phyloP scores from a whole-genome alignment of 1,139 yeast species.

The Candida gigantensis region DNA sequence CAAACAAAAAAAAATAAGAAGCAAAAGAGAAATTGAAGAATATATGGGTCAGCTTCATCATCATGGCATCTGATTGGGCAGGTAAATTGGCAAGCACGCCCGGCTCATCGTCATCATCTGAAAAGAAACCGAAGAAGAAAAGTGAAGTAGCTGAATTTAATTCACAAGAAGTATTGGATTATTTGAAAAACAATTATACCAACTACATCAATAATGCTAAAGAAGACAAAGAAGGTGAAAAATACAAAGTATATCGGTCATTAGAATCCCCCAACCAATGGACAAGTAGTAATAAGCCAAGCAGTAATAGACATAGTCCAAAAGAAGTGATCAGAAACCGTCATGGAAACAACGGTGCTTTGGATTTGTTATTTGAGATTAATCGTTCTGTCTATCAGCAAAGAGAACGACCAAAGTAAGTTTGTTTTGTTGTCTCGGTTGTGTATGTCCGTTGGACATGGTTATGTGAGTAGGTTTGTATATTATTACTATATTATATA shows the following conservation, averaged over 20 bases:
- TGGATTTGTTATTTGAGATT: conserved; percentile 23
- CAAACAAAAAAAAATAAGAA: not conserved
- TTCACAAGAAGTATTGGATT: conserved; percentile 17
- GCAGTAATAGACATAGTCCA: conserved; percentile 11
- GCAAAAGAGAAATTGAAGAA: not conserved
- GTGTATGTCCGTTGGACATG: not conserved
- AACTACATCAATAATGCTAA: conserved; percentile 20
- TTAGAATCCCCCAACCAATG: conserved; percentile 27
- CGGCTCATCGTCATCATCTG: conserved; percentile 8
- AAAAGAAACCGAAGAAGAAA: not conserved
- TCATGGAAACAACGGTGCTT: conserved; percentile 7
- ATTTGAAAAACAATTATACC: conserved; percentile 18
- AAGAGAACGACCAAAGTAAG: conserved; percentile 6
- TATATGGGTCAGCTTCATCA: not conserved
- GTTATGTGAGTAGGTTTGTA: no score
- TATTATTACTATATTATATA: no score
- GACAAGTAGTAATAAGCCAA: conserved; percentile 20
- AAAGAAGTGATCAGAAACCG: conserved; percentile 19
- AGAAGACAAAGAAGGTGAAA: conserved; percentile 20
- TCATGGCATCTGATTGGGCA: conserved; percentile 21
- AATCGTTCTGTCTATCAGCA: conserved; percentile 23
- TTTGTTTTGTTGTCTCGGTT: no score
- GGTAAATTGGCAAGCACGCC: conserved; percentile 19
- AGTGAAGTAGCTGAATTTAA: not conserved
- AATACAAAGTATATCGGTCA: conserved; percentile 21